Base-by-base conservation (phyloP, 1,139 yeast species). In the Hyphopichia buzzinii region DNA sequence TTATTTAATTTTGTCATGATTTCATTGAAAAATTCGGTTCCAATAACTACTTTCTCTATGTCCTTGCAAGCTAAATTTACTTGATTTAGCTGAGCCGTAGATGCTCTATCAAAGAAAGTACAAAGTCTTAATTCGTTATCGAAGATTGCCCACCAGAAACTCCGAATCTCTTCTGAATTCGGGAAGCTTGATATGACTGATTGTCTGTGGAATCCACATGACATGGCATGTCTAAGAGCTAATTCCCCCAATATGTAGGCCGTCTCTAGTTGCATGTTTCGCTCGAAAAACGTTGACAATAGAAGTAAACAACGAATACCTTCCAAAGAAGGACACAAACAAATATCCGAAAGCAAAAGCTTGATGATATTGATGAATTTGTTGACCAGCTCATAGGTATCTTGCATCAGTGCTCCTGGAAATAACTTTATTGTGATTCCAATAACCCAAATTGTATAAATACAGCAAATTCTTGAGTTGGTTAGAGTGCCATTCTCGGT, bases 371-470 rank as follows among this genome's bases (percentile, higher is more conserved):
- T 31, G 7, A 36, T 31, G 26, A 27, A 36, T 4, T 32, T 26
- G 13, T 31, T 31, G 11, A 36, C 34, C 16, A 22, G 26, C 19
- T 36, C 38, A 26, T 36, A 36, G 26, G 38, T 32, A 4, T 23
- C 33, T 21, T 27, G 38, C 38, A 36, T 36, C 10, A 31, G 26
- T 8, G 36, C 35, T 3, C 17, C 25, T 11, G 34, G 31, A 16
- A 22, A 29, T 12, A 32, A 19, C n/a, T 30, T 43, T 26, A 43
- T 21, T 8, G 46, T 34, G 4, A 43, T 39, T 4, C 47, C 47
- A 13, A 31, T 38, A 2, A 42, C 41, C 47, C 47, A 43, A 12
- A 40, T 37, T 4, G 32, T 25, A 25, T 43, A 43, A 8, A 43
- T 38, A 16, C 37, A 36, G 17, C 45, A 38, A 23, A 40, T 40